These are phyloP conservation scores for Globisporangium cystogenes DNA, from an alignment of 352 stramenopile species.

Conservation along the genomic window DNA sequence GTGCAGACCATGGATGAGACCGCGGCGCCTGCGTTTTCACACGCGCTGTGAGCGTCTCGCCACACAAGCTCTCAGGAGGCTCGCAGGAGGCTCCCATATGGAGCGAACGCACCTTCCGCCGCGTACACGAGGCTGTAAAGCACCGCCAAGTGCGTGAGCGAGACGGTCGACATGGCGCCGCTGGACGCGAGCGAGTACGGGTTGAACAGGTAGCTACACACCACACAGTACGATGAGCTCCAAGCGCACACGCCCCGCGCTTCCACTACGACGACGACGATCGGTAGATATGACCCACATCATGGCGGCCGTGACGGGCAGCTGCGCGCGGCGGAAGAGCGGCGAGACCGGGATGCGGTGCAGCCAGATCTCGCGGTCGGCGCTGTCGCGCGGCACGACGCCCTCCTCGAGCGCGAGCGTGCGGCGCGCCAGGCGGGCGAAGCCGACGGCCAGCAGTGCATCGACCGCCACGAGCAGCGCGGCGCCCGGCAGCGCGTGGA, in stretches of 20 bases:
- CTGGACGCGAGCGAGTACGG: conserved; percentile 67
- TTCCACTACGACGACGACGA: too few relatives aligned
- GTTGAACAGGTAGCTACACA: conserved; percentile 76
- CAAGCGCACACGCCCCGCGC: too few relatives aligned
- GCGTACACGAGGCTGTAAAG: conserved; percentile 72
- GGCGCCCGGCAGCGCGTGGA: conserved; percentile 29
- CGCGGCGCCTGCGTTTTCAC: conserved; percentile 40
- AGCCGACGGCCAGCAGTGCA: conserved; percentile 44
- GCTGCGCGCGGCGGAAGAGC: conserved; percentile 36
- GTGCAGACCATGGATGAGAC: conserved; percentile 39
- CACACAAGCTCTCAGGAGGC: too few relatives aligned
- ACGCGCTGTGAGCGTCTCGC: too few relatives aligned
- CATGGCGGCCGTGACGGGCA: conserved; percentile 42
- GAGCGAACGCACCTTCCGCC: conserved; percentile 32
- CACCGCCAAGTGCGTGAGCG: conserved; percentile 54
- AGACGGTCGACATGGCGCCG: conserved; percentile 65
- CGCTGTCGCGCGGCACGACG: conserved; percentile 21
- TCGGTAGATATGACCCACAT: too few relatives aligned
- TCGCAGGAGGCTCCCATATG: neutral
- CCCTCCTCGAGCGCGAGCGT: conserved; percentile 50
- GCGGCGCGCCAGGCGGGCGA: conserved; percentile 43
- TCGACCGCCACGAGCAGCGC: conserved; percentile 49
- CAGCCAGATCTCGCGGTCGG: conserved; percentile 59
- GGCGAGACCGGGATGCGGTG: conserved; percentile 66
- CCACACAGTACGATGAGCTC: neutral